These are phyloP conservation scores for Sugiyamaella chiloensis DNA, from an alignment of 805 yeast species.

Conservation along the genomic window DNA sequence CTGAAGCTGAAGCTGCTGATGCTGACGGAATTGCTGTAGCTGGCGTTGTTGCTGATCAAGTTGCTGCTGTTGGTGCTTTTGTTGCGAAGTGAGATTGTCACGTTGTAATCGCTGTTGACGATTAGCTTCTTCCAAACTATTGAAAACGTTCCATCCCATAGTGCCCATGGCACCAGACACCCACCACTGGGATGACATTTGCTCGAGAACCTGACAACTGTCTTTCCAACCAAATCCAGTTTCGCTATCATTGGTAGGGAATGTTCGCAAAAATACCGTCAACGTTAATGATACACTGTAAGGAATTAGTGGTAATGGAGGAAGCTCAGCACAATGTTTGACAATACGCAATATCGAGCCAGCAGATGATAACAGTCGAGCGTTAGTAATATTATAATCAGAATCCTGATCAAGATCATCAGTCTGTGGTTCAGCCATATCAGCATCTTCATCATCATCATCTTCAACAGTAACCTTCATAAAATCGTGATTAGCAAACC, in stretches of 20 bases:
- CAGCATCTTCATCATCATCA: background rate
- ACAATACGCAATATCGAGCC: slow-evolving; percentile 29
- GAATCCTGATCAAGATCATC: background rate
- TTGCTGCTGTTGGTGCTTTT: no score
- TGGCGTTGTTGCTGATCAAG: background rate
- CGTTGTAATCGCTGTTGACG: background rate
- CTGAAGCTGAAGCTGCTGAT: slow-evolving; percentile 1
- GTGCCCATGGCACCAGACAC: slow-evolving; percentile 37
- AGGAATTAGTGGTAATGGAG: slow-evolving; percentile 36
- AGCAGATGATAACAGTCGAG: slow-evolving; percentile 28
- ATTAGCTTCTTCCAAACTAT: slow-evolving; percentile 18
- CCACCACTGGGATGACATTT: slow-evolving; percentile 34
- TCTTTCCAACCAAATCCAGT: slow-evolving; percentile 31
- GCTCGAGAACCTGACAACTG: slow-evolving; percentile 28
- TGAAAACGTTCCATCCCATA: slow-evolving; percentile 33
- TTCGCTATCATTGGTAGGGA: slow-evolving; percentile 29
- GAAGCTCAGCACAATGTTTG: slow-evolving; percentile 24
- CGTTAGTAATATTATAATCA: slow-evolving; percentile 14
- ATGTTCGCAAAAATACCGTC: slow-evolving; percentile 35
- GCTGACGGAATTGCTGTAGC: background rate
- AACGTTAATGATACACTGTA: slow-evolving; percentile 35
- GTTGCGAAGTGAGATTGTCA: background rate
- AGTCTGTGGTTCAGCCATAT: background rate
- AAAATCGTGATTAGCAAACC: background rate
- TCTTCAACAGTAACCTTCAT: background rate